Evolutionary conservation across 371 early-diverging fungal genomes (phyloP).

Genomic region (Nematocida ironsii): DNA sequence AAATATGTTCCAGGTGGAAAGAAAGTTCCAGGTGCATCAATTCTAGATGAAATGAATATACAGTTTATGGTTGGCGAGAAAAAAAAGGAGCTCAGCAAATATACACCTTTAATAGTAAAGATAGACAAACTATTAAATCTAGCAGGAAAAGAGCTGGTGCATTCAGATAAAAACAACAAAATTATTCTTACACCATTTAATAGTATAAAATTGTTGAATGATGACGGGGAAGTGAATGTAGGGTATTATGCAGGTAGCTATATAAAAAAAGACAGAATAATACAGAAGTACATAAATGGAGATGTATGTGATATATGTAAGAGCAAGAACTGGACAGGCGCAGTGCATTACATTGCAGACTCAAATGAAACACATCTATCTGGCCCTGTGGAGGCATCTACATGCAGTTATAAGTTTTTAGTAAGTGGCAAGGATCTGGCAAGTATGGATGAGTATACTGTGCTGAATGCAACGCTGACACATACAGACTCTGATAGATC

Average conservation of each 20-base stretch:
- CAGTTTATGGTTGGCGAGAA: not conserved
- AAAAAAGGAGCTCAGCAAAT: slow-evolving; percentile 7
- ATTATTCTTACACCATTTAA: slow-evolving; percentile 44
- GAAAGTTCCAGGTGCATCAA: not conserved
- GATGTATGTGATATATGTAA: slow-evolving; percentile 54
- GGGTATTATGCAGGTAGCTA: slow-evolving; percentile 25
- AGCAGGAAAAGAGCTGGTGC: slow-evolving; percentile 1
- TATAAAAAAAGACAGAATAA: slow-evolving; percentile 12
- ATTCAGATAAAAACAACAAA: slow-evolving; percentile 41
- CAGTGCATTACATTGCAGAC: slow-evolving; percentile 24
- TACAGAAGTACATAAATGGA: slow-evolving; percentile 42
- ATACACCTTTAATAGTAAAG: slow-evolving; percentile 10
- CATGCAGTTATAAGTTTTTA: slow-evolving; percentile 45
- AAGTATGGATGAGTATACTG: slow-evolving; percentile 27
- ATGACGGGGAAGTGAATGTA: slow-evolving; percentile 40
- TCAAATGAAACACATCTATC: slow-evolving; percentile 25
- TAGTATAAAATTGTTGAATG: slow-evolving; percentile 29
- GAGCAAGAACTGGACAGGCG: slow-evolving; percentile 42
- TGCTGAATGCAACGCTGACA: not conserved
- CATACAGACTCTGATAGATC: too few relatives aligned
- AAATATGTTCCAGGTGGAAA: not conserved
- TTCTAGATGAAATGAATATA: not conserved
- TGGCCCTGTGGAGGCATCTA: slow-evolving; percentile 52
- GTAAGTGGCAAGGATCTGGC: slow-evolving; percentile 34
- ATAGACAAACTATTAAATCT: slow-evolving; percentile 30